Conservation (phyloP, 495 filamentous ascomycete genomes). For the Immersiella caudata region DNA sequence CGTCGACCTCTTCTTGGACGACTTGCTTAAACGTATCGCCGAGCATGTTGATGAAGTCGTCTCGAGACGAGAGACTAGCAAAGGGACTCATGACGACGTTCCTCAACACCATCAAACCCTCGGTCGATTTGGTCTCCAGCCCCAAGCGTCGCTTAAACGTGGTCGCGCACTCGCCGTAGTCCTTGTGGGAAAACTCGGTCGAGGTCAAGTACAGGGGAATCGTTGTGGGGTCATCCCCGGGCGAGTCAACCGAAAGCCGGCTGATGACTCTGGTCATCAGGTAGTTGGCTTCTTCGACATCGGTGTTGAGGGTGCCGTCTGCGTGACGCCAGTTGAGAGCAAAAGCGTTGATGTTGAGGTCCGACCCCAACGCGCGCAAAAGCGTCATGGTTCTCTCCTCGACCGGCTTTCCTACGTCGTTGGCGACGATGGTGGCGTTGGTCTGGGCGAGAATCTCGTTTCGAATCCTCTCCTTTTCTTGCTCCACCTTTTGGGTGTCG, state of each 20-base stretch:
- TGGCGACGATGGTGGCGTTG: neutral
- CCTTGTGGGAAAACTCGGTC: constrained; percentile 40
- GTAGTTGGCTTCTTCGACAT: constrained; percentile 56
- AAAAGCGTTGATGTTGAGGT: constrained; percentile 55
- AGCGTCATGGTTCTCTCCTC: constrained; percentile 35
- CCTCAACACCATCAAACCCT: constrained; percentile 23
- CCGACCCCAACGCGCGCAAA: constrained; percentile 46
- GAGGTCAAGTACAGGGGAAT: constrained; percentile 51
- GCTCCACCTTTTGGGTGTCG: constrained; percentile 32
- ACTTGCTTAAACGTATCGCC: constrained; percentile 15
- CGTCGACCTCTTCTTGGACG: constrained; percentile 21
- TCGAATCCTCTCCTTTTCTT: constrained; percentile 45
- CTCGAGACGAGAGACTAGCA: constrained; percentile 6
- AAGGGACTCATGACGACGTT: constrained; percentile 27
- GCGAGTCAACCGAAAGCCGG: constrained; percentile 41
- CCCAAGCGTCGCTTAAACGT: constrained; percentile 23
- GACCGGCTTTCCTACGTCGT: neutral
- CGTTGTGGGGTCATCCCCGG: constrained; percentile 40
- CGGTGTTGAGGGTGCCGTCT: constrained; percentile 44
- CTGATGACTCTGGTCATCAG: constrained; percentile 49
- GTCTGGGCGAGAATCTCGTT: constrained; percentile 40
- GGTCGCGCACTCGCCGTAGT: constrained; percentile 45
- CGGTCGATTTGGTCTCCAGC: constrained; percentile 9
- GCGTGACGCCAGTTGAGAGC: constrained; percentile 45
- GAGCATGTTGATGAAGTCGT: constrained; percentile 23